phyloP scores from a whole-genome alignment of 208 protist genomes.

The Trichomonas gallinae region DNA sequence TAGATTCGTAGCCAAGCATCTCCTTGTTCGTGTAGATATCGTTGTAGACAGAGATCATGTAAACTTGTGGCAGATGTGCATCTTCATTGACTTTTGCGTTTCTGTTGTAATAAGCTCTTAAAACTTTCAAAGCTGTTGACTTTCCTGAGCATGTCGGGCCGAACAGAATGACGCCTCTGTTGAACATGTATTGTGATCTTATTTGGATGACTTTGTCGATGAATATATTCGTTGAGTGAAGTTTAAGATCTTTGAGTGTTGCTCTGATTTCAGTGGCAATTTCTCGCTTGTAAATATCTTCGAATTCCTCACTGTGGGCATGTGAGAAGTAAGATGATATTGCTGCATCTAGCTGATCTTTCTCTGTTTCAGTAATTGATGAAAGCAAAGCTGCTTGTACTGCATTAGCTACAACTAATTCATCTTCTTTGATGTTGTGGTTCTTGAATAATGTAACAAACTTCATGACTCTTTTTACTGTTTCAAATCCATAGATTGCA shows the following conservation, averaged over 20 bases:
- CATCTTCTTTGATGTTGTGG: conserved; percentile 77
- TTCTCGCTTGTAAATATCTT: conserved; percentile 55
- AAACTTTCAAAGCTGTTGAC: conserved; percentile 24
- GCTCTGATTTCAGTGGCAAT: conserved; percentile 65
- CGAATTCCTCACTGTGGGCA: conserved; percentile 62
- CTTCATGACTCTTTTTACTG: conserved; percentile 88
- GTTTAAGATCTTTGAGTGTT: conserved; percentile 51
- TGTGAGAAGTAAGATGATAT: conserved; percentile 89
- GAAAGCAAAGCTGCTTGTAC: conserved; percentile 63
- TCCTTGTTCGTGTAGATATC: conserved; percentile 50
- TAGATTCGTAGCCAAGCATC: conserved; percentile 75
- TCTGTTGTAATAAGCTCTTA: neutral
- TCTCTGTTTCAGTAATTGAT: conserved; percentile 88
- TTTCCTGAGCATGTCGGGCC: conserved; percentile 79
- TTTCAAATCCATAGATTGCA: conserved; percentile 86
- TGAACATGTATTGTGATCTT: neutral
- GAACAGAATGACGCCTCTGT: conserved; percentile 72
- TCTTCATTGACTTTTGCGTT: neutral
- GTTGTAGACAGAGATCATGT: conserved; percentile 53
- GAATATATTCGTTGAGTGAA: conserved; percentile 33
- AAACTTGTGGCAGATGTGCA: conserved; percentile 62
- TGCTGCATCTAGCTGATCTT: conserved; percentile 85
- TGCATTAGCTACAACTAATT: conserved; percentile 63
- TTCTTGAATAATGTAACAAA: conserved; percentile 88
- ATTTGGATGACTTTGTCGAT: conserved; percentile 26